A percentile compares a stretch with the other conserved stretches of the same genome.
Evolutionary conservation across 495 filamentous ascomycete genomes (phyloP).

Genomic region (Penicillium canariense): DNA sequence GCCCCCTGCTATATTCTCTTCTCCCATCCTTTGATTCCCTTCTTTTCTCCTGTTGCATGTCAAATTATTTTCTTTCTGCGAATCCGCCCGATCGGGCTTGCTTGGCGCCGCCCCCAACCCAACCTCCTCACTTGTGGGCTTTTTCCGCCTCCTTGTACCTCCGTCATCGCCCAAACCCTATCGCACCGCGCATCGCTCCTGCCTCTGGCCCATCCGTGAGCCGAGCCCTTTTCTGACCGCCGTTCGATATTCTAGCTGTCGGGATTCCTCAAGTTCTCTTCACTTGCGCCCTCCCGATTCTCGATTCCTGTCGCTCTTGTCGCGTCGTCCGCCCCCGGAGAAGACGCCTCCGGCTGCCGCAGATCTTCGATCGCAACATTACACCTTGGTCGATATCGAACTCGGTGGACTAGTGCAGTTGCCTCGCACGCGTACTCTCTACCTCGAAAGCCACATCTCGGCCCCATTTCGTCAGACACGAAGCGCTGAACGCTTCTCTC

Average conservation of each 20-base stretch:
- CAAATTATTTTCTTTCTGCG: constrained; percentile 8
- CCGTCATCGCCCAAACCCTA: constrained; percentile 35
- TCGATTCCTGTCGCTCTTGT: constrained; percentile 61
- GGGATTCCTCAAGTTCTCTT: constrained; percentile 8
- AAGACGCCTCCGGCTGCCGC: constrained; percentile 11
- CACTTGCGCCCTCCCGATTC: constrained; percentile 25
- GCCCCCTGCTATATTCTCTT: constrained; percentile 13
- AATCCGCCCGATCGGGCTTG: constrained; percentile 27
- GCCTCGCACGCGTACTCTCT: constrained; percentile 6
- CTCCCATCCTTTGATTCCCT: constrained; percentile 12
- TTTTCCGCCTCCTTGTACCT: constrained; percentile 33
- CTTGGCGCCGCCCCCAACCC: constrained; percentile 23
- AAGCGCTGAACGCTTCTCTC: constrained; percentile 22
- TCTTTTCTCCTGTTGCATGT: constrained; percentile 12
- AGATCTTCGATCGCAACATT: constrained; percentile 18
- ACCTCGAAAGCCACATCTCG: not conserved
- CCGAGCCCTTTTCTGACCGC: constrained; percentile 9
- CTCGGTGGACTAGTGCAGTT: constrained; percentile 3
- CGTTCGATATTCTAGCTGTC: constrained; percentile 6
- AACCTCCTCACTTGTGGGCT: constrained; percentile 32
- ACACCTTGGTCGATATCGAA: constrained; percentile 5
- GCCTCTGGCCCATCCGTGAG: constrained; percentile 5
- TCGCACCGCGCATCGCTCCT: constrained; percentile 29
- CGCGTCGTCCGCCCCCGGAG: constrained; percentile 31
- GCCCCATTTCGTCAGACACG: not conserved